Conservation (phyloP, 208 protist genomes). For the Endotrypanum monterogeii region DNA sequence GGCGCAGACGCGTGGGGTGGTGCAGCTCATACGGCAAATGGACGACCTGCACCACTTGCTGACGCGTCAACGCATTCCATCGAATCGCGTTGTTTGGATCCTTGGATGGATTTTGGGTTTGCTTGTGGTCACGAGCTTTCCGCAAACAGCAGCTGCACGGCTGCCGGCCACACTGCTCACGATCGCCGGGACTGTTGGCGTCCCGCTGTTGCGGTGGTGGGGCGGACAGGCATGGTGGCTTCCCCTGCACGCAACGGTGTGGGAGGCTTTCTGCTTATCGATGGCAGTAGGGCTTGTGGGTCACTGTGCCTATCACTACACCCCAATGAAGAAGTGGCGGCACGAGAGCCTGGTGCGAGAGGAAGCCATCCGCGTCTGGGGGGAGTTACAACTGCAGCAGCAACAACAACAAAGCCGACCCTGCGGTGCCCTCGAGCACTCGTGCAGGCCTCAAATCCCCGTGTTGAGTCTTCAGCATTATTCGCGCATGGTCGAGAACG, state of each 20-base stretch:
- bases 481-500: neutral
- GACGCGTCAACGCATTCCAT: slow-evolving; percentile 31
- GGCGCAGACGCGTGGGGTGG: slow-evolving; percentile 47
- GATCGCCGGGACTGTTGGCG: slow-evolving; percentile 26
- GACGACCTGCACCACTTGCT: slow-evolving; percentile 49
- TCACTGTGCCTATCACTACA: slow-evolving; percentile 28
- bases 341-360: slow-evolving; percentile 36
- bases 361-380: slow-evolving; percentile 39
- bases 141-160: slow-evolving; percentile 52
- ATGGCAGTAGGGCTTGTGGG: slow-evolving; percentile 21
- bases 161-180: slow-evolving; percentile 49
- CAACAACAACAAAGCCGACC: neutral
- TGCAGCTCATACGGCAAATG: slow-evolving; percentile 49
- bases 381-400: slow-evolving; percentile 8
- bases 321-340: slow-evolving; percentile 24
- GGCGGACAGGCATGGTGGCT: slow-evolving; percentile 4
- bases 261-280: slow-evolving; percentile 30
- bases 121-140: slow-evolving; percentile 42
- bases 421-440: neutral
- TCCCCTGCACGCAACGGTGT: slow-evolving; percentile 13
- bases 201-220: slow-evolving; percentile 39
- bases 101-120: slow-evolving; percentile 24
- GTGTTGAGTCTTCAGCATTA: neutral
- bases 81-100: slow-evolving; percentile 25
- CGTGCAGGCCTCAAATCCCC: neutral